phyloP scores from a whole-genome alignment of 192 early-diverging fungal genomes.

The Backusella mclennaniae region DNA sequence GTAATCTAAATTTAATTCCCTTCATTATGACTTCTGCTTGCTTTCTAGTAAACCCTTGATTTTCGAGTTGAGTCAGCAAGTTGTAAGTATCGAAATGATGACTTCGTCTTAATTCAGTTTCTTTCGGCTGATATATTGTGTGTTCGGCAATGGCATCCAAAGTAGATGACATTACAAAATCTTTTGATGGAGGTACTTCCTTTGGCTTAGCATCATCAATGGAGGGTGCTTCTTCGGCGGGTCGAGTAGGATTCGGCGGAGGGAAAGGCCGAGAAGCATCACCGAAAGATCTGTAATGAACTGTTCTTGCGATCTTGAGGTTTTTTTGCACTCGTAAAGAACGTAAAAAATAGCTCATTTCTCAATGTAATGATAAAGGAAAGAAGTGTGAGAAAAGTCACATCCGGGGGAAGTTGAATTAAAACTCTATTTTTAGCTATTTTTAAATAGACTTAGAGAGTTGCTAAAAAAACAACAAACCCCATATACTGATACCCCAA shows the following conservation, averaged over 20 bases:
- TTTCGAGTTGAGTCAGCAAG: slow-evolving; percentile 61
- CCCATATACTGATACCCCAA: too few relatives aligned
- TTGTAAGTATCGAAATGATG: slow-evolving; percentile 81
- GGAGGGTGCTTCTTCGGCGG: not conserved
- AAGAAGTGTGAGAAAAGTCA: not conserved
- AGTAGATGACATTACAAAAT: slow-evolving; percentile 9
- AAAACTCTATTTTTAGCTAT: not conserved
- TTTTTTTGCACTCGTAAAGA: not conserved
- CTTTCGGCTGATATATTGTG: not conserved
- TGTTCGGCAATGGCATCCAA: slow-evolving; percentile 9
- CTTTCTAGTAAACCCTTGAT: slow-evolving; percentile 61
- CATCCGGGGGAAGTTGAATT: not conserved
- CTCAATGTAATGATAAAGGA: not conserved
- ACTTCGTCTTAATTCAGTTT: slow-evolving; percentile 12
- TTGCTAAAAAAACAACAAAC: too few relatives aligned
- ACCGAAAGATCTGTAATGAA: slow-evolving; percentile 1
- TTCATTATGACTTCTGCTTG: slow-evolving; percentile 80
- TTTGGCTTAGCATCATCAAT: not conserved
- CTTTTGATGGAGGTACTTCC: not conserved
- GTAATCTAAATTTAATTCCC: slow-evolving; percentile 65
- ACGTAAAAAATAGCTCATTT: slow-evolving; percentile 4
- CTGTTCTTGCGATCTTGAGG: not conserved
- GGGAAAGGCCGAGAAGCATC: slow-evolving; percentile 16
- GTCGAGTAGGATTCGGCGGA: slow-evolving; percentile 27
- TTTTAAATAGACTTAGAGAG: not conserved